Evolutionary conservation across 495 filamentous ascomycete genomes (phyloP), one percentile per base, ranked within the genome.

Genomic region (Trichodelitschia bisporula): DNA sequence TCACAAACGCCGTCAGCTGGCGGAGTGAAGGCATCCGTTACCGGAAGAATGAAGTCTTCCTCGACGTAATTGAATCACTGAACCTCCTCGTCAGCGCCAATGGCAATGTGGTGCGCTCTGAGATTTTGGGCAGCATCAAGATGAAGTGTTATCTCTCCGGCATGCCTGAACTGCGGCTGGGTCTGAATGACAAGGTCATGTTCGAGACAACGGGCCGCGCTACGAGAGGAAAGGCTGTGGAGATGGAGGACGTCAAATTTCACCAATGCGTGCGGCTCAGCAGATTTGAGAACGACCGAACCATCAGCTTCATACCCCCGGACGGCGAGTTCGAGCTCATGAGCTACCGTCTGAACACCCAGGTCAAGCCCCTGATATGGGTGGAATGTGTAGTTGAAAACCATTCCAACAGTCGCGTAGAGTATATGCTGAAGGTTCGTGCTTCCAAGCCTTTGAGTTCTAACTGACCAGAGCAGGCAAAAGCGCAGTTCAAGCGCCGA

Each of bases 191-290:
- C 54, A 99, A 99, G 50, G 89, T 77, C 42, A 99, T 99, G 89
- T 99, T 99, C 46, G 89, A 99, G 56, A 86, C 79, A 18, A 99
- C 89, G 5, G 89, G 89, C 10, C 64, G 89, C 31, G 82, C 89
- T 5, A 91, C 82, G 30, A 56, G 89, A 46, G 89, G 89, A 29
- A 99, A 99, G 53, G 77, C 86, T 8, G 84, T 99, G 32, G 89
- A 99, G 54, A 99, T 99, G 89, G 89, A 99, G 51, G 89, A 99
- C 39, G 89, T 99, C 46, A 99, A 95, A 46, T 99, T 99, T 54
- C 89, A 99, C 55, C 89, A 99, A 48, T 99, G 89, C 53, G 89
- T 99, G 35, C 70, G 89, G 39, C 56, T 99, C 34, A 83, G 77
- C 14, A 63, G 89, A 17, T 99, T 99, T 57, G 89, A 99, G 52